Conservation (phyloP, 1,284 basidiomycete genomes). For the Marasmius tenuissimus region DNA sequence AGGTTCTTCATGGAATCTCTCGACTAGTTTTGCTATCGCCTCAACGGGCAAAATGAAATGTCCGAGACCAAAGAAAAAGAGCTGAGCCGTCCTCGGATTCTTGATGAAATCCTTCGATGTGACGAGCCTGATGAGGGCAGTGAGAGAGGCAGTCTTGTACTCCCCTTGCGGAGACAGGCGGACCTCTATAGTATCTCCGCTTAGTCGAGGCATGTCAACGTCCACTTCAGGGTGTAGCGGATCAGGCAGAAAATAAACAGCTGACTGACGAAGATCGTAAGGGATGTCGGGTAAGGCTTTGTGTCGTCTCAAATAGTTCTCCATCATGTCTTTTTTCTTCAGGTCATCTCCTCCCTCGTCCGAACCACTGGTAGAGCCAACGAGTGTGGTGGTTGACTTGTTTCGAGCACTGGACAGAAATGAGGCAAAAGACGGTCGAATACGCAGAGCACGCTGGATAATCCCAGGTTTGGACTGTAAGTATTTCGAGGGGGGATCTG, state of each 20-base stretch:
- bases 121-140: constrained; percentile 47
- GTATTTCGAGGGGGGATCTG: no score
- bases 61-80: constrained; percentile 80
- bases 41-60: constrained; percentile 64
- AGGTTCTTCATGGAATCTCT: constrained; percentile 54
- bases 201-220: constrained; percentile 28
- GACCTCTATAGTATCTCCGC: constrained; percentile 21
- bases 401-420: not conserved
- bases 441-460: not conserved
- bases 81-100: constrained; percentile 38
- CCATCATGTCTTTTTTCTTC: not conserved
- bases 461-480: not conserved
- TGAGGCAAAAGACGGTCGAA: not conserved
- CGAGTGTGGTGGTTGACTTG: not conserved
- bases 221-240: constrained; percentile 24
- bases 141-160: constrained; percentile 37
- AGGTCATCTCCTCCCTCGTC: not conserved
- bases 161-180: constrained; percentile 24
- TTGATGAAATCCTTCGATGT: constrained; percentile 39
- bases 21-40: constrained; percentile 54
- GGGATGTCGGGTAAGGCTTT: constrained; percentile 11
- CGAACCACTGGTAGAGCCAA: not conserved
- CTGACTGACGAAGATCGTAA: constrained; percentile 27
- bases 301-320: not conserved
- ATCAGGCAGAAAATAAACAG: constrained; percentile 25